Evolutionary conservation across 78 protist genomes (phyloP).

Genomic region (Polysphondylium violaceum): DNA sequence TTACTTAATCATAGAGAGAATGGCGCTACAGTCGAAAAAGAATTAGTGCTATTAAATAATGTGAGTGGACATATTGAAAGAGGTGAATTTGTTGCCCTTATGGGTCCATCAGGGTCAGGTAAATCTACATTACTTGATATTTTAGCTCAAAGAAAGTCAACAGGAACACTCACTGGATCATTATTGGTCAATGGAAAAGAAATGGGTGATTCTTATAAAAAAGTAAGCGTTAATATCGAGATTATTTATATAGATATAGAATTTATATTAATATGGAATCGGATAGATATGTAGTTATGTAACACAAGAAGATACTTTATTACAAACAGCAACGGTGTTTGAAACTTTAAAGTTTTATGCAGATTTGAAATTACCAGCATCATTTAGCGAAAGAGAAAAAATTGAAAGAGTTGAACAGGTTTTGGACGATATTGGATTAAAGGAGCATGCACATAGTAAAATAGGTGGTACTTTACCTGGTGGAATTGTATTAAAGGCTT

Average conservation of each 20-base stretch:
- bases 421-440: not conserved
- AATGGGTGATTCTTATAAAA: slow-evolving; percentile 26
- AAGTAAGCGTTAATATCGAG: slow-evolving; percentile 1
- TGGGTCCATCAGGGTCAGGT: slow-evolving; percentile 88
- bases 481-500: slow-evolving; percentile 21
- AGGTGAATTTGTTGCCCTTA: slow-evolving; percentile 34
- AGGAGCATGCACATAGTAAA: slow-evolving; percentile 3
- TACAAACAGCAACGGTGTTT: slow-evolving; percentile 22
- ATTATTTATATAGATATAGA: not conserved
- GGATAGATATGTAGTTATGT: slow-evolving; percentile 47
- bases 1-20: not conserved
- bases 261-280: too few relatives aligned
- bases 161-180: slow-evolving; percentile 40
- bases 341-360: slow-evolving; percentile 39
- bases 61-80: slow-evolving; percentile 39
- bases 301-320: slow-evolving; percentile 31
- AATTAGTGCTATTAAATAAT: not conserved
- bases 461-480: slow-evolving; percentile 53
- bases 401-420: not conserved
- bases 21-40: slow-evolving; percentile 4
- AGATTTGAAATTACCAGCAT: slow-evolving; percentile 5
- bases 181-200: slow-evolving; percentile 38
- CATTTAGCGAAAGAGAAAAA: not conserved
- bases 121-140: slow-evolving; percentile 84
- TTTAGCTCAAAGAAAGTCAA: slow-evolving; percentile 66